Conservation (phyloP, 1,284 basidiomycete species). For the Pterula multifida region DNA sequence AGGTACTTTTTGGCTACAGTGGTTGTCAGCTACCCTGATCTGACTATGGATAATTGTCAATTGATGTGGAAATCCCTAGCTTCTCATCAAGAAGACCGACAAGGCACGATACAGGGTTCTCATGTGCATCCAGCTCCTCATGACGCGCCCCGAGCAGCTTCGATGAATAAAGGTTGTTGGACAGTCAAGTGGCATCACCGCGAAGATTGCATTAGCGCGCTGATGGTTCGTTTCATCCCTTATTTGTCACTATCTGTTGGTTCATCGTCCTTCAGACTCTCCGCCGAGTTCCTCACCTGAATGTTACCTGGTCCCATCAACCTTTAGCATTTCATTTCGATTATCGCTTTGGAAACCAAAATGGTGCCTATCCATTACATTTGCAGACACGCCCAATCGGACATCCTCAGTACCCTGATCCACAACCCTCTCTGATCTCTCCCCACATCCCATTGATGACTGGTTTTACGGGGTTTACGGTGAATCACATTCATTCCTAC, state of each 20-base stretch:
- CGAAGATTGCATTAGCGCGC: constrained; percentile 58
- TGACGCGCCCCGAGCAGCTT: constrained; percentile 33
- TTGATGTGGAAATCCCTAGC: constrained; percentile 1
- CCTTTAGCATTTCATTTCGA: constrained; percentile 17
- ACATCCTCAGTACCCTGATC: neutral
- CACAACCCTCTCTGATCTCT: neutral
- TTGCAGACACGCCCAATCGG: neutral
- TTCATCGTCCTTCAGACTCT: constrained; percentile 29
- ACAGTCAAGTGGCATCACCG: constrained; percentile 68
- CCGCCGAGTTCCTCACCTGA: constrained; percentile 53
- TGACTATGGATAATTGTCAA: constrained; percentile 1
- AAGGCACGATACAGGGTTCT: neutral
- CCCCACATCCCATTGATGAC: neutral
- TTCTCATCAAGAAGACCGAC: constrained; percentile 7
- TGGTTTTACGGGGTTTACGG: neutral
- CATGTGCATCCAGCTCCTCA: constrained; percentile 33
- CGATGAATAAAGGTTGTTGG: constrained; percentile 53
- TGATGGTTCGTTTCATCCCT: constrained; percentile 34
- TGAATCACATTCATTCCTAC: neutral
- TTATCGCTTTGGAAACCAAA: constrained; percentile 11
- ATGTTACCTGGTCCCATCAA: constrained; percentile 70
- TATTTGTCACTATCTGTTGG: constrained; percentile 8
- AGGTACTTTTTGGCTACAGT: too few relatives aligned
- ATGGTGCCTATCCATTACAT: constrained; percentile 1
- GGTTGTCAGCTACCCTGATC: neutral